These are phyloP conservation scores for Mycena venus DNA, from an alignment of 768 basidiomycete genomes.

Conservation along the genomic window DNA sequence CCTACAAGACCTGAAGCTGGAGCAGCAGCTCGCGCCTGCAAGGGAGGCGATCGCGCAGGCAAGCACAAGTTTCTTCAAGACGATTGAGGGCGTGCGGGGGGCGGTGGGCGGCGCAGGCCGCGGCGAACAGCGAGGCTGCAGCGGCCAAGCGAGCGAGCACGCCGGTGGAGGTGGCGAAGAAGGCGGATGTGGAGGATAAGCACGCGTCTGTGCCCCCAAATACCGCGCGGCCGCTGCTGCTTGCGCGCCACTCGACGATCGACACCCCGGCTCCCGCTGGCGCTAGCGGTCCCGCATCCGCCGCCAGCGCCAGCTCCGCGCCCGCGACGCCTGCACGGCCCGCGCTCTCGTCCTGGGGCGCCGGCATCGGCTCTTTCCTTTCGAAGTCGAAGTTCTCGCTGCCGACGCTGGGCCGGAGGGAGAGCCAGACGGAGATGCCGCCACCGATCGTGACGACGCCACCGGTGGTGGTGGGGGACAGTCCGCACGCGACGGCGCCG, in stretches of 20 bases:
- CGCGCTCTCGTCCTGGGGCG: slow-evolving; percentile 55
- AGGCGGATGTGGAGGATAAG: neutral
- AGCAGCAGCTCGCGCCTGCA: slow-evolving; percentile 94
- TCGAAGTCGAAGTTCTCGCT: slow-evolving; percentile 54
- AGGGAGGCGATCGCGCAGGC: slow-evolving; percentile 90
- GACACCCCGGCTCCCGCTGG: slow-evolving; percentile 26
- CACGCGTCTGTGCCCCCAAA: slow-evolving; percentile 7
- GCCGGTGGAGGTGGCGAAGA: slow-evolving; percentile 28
- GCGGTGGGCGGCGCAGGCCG: slow-evolving; percentile 63
- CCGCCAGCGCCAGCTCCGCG: no score
- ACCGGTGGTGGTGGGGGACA: slow-evolving; percentile 4
- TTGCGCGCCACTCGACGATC: slow-evolving; percentile 36
- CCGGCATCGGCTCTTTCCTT: slow-evolving; percentile 64
- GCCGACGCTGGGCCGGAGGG: slow-evolving; percentile 31
- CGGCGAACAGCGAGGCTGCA: slow-evolving; percentile 32
- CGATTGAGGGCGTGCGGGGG: slow-evolving; percentile 91
- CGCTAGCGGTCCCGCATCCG: neutral
- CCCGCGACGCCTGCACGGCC: slow-evolving; percentile 43
- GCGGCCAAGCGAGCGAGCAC: slow-evolving; percentile 44
- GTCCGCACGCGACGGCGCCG: slow-evolving; percentile 25
- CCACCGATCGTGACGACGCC: slow-evolving; percentile 35
- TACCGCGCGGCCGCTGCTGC: slow-evolving; percentile 34
- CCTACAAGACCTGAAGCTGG: slow-evolving; percentile 92
- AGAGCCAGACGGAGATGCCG: slow-evolving; percentile 30
- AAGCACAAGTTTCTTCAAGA: slow-evolving; percentile 87